Evolutionary conservation across 179 eudicot species (phyloP).

Genomic region (Monotropa hypopitys): DNA sequence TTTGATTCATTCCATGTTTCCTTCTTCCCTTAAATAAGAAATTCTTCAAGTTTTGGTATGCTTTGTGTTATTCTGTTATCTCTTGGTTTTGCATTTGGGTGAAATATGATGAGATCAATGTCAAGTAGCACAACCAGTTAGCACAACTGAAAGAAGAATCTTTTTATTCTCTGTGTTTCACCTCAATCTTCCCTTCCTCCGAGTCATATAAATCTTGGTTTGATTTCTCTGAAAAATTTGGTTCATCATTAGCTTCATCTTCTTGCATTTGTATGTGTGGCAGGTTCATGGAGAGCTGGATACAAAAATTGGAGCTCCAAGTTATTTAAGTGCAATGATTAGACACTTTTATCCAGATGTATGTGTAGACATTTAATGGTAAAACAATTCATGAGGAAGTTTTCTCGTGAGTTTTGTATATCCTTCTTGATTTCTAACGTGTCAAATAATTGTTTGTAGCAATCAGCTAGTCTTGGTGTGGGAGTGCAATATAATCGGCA

Average conservation of each 20-base stretch:
- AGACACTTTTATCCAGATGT: constrained; percentile 54
- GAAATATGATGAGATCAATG: not conserved
- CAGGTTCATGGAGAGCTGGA: constrained; percentile 80
- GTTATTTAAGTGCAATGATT: constrained; percentile 35
- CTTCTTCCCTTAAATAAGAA: not conserved
- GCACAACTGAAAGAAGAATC: not conserved
- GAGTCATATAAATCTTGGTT: not conserved
- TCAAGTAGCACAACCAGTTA: not conserved
- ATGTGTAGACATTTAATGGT: constrained; percentile 13
- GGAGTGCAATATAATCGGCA: constrained; percentile 52
- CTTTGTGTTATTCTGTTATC: not conserved
- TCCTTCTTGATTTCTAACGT: not conserved
- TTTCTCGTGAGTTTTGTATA: not conserved
- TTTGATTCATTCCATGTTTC: not conserved
- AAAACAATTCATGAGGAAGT: not conserved
- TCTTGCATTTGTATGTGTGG: not conserved
- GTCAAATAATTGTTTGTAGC: constrained; percentile 18
- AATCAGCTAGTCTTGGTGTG: constrained; percentile 52
- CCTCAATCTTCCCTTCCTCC: not conserved
- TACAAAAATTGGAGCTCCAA: constrained; percentile 54
- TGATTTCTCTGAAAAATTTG: not conserved
- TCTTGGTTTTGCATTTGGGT: not conserved
- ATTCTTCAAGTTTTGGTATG: not conserved
- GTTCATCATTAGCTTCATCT: not conserved
- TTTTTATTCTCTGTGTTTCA: not conserved